Evolutionary conservation across 1,139 yeast genomes (phyloP).

Genomic region (Pneumocystis jirovecii): DNA sequence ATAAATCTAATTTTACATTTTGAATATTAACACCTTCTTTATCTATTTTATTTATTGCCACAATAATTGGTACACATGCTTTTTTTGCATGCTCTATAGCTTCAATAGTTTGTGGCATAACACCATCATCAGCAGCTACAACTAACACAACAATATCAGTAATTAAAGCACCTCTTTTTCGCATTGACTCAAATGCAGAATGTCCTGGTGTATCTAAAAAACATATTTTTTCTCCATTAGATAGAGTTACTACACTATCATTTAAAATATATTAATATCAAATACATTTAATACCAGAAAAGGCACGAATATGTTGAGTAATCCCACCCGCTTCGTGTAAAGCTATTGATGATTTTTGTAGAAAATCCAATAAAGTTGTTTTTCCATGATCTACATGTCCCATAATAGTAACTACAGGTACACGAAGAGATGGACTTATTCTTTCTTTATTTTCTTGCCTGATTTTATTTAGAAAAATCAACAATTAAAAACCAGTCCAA

Average conservation of each 20-base stretch:
- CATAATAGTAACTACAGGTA: slow-evolving; percentile 95
- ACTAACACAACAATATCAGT: slow-evolving; percentile 87
- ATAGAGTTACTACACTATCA: slow-evolving; percentile 42
- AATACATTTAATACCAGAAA: slow-evolving; percentile 30
- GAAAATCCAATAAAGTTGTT: slow-evolving; percentile 76
- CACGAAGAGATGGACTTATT: slow-evolving; percentile 43
- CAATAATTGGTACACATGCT: slow-evolving; percentile 73
- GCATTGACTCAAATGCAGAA: slow-evolving; percentile 89
- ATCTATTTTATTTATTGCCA: slow-evolving; percentile 88
- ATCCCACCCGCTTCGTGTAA: slow-evolving; percentile 88
- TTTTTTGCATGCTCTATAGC: slow-evolving; percentile 86
- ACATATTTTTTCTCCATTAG: slow-evolving; percentile 59
- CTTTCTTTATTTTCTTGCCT: slow-evolving; percentile 28
- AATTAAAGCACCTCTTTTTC: slow-evolving; percentile 88
- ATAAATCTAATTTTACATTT: slow-evolving; percentile 61
- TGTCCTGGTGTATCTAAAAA: slow-evolving; percentile 97
- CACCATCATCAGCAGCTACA: slow-evolving; percentile 97
- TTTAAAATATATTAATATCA: background rate
- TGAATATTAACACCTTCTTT: slow-evolving; percentile 58
- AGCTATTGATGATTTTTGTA: slow-evolving; percentile 72
- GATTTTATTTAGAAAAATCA: background rate
- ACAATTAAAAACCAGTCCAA: slow-evolving; percentile 10
- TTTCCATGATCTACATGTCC: slow-evolving; percentile 99
- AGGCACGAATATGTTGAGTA: slow-evolving; percentile 96
- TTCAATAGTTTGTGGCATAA: slow-evolving; percentile 94